Evolutionary conservation across 257 asterid species (phyloP).

Genomic region (Paulownia fortunei): DNA sequence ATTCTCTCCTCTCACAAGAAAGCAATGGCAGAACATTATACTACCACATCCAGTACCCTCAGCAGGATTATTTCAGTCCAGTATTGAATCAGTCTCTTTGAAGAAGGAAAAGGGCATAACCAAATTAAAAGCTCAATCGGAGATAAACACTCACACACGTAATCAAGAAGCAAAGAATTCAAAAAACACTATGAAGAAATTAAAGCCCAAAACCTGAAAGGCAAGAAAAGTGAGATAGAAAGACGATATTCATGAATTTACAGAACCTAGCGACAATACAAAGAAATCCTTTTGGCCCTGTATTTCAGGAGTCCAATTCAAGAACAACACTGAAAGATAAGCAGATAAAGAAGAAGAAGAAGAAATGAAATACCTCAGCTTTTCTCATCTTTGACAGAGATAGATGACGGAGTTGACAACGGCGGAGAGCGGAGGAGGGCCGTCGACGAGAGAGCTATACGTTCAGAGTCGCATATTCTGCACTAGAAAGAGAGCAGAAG

Average conservation of each 20-base stretch:
- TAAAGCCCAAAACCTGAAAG: neutral
- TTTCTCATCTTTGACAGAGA: neutral
- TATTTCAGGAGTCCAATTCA: neutral
- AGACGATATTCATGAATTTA: neutral
- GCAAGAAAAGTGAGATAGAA: neutral
- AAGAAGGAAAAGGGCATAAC: slow-evolving; percentile 8
- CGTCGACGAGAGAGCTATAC: slow-evolving; percentile 23
- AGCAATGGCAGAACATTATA: neutral
- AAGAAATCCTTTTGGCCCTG: neutral
- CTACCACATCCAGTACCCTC: neutral
- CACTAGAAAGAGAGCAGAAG: slow-evolving; percentile 32
- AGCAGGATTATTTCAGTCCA: neutral
- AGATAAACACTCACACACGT: neutral
- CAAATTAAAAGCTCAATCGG: slow-evolving; percentile 15
- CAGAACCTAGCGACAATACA: neutral
- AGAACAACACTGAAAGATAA: neutral
- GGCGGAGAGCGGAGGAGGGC: slow-evolving; percentile 27
- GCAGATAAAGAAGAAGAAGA: neutral
- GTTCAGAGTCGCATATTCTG: slow-evolving; percentile 27
- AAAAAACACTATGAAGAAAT: neutral
- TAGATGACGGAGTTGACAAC: neutral
- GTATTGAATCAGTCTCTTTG: neutral
- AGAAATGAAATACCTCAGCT: slow-evolving; percentile 27
- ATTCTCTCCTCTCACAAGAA: slow-evolving; percentile 7
- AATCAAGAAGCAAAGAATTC: slow-evolving; percentile 4